Evolutionary conservation across 805 yeast species (phyloP).

Genomic region (Schwanniomyces sp.): DNA sequence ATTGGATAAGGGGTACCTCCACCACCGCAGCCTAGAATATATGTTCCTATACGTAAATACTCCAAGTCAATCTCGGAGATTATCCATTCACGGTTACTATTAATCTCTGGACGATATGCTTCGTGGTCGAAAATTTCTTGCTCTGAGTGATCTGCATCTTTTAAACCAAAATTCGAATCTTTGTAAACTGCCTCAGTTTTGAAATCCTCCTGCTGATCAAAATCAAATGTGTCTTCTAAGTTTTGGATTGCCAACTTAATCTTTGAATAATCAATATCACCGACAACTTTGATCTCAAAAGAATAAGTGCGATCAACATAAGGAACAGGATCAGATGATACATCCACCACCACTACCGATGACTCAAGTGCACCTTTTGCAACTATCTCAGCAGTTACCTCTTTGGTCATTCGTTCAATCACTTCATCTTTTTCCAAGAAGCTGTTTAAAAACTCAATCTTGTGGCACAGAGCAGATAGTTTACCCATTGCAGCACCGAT

Average conservation of each 20-base stretch:
- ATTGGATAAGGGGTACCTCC: constrained; percentile 49
- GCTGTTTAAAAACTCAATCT: constrained; percentile 10
- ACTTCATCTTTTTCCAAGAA: constrained; percentile 9
- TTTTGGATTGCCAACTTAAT: background rate
- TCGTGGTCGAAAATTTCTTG: constrained; percentile 5
- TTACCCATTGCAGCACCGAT: constrained; percentile 32
- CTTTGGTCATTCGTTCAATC: constrained; percentile 12
- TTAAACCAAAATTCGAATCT: background rate
- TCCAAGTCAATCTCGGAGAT: constrained; percentile 41
- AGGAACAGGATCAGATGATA: constrained; percentile 27
- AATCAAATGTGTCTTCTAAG: background rate
- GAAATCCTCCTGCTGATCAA: background rate
- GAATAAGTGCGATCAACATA: constrained; percentile 32
- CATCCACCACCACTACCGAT: constrained; percentile 20
- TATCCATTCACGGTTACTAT: constrained; percentile 33
- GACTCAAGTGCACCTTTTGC: constrained; percentile 20
- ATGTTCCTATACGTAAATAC: constrained; percentile 42
- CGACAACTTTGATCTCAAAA: constrained; percentile 40
- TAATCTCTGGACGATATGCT: constrained; percentile 27
- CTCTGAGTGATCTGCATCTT: constrained; percentile 1
- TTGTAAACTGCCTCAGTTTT: background rate
- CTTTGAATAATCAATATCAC: constrained; percentile 42
- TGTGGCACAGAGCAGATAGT: constrained; percentile 31
- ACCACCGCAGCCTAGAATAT: constrained; percentile 52
- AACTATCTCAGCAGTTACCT: constrained; percentile 15